Base-by-base conservation (phyloP, 768 basidiomycete genomes). In the Lentinula sp. region DNA sequence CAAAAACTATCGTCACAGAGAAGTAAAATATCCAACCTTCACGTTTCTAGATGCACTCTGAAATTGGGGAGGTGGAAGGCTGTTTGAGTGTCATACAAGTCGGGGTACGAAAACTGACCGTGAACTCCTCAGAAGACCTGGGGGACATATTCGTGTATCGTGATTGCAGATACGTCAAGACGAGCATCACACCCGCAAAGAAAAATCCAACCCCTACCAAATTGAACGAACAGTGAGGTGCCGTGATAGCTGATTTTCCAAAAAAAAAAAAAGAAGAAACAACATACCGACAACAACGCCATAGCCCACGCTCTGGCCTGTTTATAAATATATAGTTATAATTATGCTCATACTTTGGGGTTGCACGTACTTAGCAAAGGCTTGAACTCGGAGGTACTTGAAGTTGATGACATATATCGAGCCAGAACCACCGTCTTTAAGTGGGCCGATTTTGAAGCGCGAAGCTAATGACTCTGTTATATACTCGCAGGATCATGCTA, bases 251-350 rank as follows among this genome's bases (percentile, higher is more conserved):
- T 23, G 8, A 35, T 52, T 11, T 46, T 11, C 9, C 11, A 31
- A 16, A 4, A 7, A 37, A 57, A 11, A 4, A 13, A 8, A 8
- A 31, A 16, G 0, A 7, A 37, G 56, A 11, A 4, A 13, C 2
- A 8, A 62, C 74, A 28, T 58, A 79, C 79, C 78, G 54, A 80
- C 76, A 9, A 80, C 78, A 7, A 80, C 78, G 10, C 80, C 78
- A 75, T 79, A 81, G 21, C 79, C 80, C 9, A 80, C 77, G 61
- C 79, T 76, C 65, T 79, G 71, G 23, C 65, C 79, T 79, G 32
- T 16, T 5, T 5, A 50, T 40, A 35, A 5, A 13, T 5, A n/a
- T 28, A 32, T 16, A 55, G 21, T 9, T 16, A 35, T 8, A 39
- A 37, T 6, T 10, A n/a, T 13, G 23, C 34, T 54, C 9, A 8